These are phyloP conservation scores for Microbotryum scabiosae DNA, from an alignment of 1,284 basidiomycete species.

Conservation along the genomic window DNA sequence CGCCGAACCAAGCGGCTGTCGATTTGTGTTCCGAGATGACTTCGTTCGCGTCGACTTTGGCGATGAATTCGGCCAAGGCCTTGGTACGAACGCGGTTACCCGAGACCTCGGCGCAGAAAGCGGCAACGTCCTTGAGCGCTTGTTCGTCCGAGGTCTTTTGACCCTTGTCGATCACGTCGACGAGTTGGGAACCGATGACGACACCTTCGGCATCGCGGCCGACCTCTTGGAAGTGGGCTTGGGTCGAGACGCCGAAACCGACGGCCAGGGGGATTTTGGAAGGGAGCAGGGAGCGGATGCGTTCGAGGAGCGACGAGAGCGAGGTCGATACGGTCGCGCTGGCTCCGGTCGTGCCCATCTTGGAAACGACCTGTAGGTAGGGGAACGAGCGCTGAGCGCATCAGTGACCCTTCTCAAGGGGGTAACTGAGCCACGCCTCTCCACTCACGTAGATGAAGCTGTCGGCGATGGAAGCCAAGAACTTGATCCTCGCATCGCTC, in stretches of 20 bases:
- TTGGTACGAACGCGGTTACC: conserved; percentile 20
- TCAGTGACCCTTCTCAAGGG: background rate
- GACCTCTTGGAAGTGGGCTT: conserved; percentile 80
- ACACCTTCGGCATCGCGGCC: conserved; percentile 78
- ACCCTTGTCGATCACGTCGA: conserved; percentile 65
- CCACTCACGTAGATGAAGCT: conserved; percentile 84
- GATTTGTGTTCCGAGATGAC: conserved; percentile 52
- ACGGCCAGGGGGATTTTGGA: conserved; percentile 80
- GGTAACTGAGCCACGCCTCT: too few relatives aligned
- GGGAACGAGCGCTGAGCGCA: background rate
- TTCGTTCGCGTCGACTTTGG: conserved; percentile 13
- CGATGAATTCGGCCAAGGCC: conserved; percentile 3
- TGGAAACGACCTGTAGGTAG: conserved; percentile 38
- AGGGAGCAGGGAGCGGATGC: conserved; percentile 50
- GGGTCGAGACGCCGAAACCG: conserved; percentile 92
- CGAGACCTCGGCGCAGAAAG: conserved; percentile 21
- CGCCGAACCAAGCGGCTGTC: conserved; percentile 71
- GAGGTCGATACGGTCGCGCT: conserved; percentile 53
- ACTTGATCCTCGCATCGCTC: conserved; percentile 73
- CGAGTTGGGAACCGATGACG: conserved; percentile 82
- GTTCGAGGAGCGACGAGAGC: conserved; percentile 38
- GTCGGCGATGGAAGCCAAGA: conserved; percentile 86
- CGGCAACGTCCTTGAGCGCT: conserved; percentile 20
- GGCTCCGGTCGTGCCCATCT: conserved; percentile 98
- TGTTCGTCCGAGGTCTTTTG: conserved; percentile 27